Conservation (phyloP, 2,329 filamentous ascomycete species). For the Verticillium nubilum region DNA sequence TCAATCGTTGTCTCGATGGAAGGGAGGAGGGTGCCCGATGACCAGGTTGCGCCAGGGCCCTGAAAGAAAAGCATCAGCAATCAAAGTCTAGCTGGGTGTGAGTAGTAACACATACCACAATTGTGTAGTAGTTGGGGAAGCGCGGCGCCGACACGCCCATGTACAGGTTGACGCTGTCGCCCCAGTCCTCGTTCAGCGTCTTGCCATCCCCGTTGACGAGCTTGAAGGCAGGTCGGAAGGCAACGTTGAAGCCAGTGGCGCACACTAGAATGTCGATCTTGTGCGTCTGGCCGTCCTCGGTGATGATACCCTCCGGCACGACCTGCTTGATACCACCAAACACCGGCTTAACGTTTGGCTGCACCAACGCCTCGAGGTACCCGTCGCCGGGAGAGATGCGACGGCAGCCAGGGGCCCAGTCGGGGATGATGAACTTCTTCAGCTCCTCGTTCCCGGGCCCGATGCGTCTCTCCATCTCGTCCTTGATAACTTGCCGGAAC, state of each 20-base stretch:
- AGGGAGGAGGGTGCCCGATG: slow-evolving; percentile 34
- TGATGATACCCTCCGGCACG: slow-evolving; percentile 22
- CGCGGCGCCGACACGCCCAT: slow-evolving; percentile 36
- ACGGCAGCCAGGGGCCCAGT: slow-evolving; percentile 37
- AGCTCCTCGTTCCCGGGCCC: slow-evolving; percentile 33
- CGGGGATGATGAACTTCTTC: slow-evolving; percentile 32
- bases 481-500: slow-evolving; percentile 30
- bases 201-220: slow-evolving; percentile 24
- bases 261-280: slow-evolving; percentile 27
- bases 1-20: slow-evolving; percentile 37
- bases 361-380: slow-evolving; percentile 33
- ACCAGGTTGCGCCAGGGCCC: slow-evolving; percentile 35
- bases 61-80: slow-evolving; percentile 2
- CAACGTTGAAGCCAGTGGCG: slow-evolving; percentile 33
- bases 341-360: slow-evolving; percentile 38
- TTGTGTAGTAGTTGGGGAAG: slow-evolving; percentile 39
- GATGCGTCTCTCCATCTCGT: slow-evolving; percentile 36
- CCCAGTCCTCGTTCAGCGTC: slow-evolving; percentile 39
- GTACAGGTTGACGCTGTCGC: slow-evolving; percentile 32
- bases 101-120: slow-evolving; percentile 16
- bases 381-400: slow-evolving; percentile 35
- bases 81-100: not conserved
- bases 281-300: slow-evolving; percentile 21
- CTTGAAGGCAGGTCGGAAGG: slow-evolving; percentile 36
- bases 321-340: slow-evolving; percentile 30